Evolutionary conservation across 495 filamentous ascomycete species (phyloP), one percentile per base, ranked within the genome.

Genomic region (Podospora conica): DNA sequence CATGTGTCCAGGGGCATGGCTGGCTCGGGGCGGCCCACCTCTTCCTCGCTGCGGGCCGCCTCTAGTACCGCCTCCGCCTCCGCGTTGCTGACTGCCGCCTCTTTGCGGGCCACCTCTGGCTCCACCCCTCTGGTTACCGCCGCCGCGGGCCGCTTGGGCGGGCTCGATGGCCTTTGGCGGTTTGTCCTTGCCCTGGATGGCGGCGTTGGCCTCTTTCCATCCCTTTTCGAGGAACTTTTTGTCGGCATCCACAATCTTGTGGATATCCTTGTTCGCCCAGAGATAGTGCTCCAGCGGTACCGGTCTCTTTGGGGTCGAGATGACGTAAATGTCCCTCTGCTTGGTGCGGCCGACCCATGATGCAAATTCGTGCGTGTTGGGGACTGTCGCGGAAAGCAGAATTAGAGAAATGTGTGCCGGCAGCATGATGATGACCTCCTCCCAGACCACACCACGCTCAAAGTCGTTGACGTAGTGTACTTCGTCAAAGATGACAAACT

Each of bases 381-480:
- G 95, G 4, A 98, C 96, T 5, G 95, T 98, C 0, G 95, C 95
- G 7, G 96, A 98, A 2, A 98, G 85, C 11, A 97, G 82, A 67
- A 98, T 98, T 48, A 98, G 80, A 3, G 96, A 95, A 56, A 98
- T 92, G 79, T 98, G 95, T 71, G 93, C 93, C 4, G 95, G 95
- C 58, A 98, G 86, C 96, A 98, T 98, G 73, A 98, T 98, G 73
- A 98, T 98, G 66, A 98, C 95, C 76, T 98, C 95, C 78, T 98
- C 95, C 95, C 95, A 98, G 9, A 98, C 95, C 0, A 98, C 95
- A 68, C 95, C 95, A 74, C 95, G 86, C 80, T 98, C 95, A n/a
- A 87, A 83, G 72, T 98, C 95, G 71, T 98, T 98, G 57, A 98
- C 95, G 75, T 98, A 98, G 77, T 98, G 95, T 4, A 98, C 95